Evolutionary conservation across 768 basidiomycete species (phyloP).

Genomic region (Tricholoma flavovirens): DNA sequence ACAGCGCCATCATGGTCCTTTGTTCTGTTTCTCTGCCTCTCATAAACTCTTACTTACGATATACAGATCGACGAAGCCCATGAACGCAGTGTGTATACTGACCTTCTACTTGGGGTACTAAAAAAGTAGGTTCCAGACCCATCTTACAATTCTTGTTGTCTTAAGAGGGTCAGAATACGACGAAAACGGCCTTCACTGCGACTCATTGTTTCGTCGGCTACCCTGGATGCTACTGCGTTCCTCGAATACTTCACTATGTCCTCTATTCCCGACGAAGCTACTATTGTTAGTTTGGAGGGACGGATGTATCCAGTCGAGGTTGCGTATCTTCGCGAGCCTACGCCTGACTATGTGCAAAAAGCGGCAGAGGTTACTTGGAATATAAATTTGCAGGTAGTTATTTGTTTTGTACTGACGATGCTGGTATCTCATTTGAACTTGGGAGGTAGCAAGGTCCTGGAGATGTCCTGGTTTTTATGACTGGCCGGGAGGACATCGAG

Average conservation of each 20-base stretch:
- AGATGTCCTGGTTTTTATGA: constrained; percentile 91
- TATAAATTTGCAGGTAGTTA: constrained; percentile 66
- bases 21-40: constrained; percentile 1
- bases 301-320: constrained; percentile 94
- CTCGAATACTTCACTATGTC: constrained; percentile 80
- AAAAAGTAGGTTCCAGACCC: constrained; percentile 64
- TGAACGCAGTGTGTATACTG: constrained; percentile 94
- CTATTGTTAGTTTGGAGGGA: constrained; percentile 87
- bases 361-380: constrained; percentile 84
- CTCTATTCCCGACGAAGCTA: constrained; percentile 60
- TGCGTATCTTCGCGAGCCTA: constrained; percentile 76
- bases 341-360: constrained; percentile 72
- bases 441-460: constrained; percentile 64
- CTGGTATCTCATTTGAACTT: constrained; percentile 5
- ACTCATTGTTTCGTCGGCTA: constrained; percentile 92
- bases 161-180: constrained; percentile 58
- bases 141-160: constrained; percentile 10
- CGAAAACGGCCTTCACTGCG: constrained; percentile 86
- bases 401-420: not conserved
- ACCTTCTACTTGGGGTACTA: constrained; percentile 82
- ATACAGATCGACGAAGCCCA: constrained; percentile 93
- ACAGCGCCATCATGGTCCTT: constrained; percentile 91
- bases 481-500: constrained; percentile 96
- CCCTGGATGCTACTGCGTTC: constrained; percentile 88
- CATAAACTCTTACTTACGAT: not conserved